Conservation (phyloP, 805 yeast species). For the Candida ponderosae region DNA sequence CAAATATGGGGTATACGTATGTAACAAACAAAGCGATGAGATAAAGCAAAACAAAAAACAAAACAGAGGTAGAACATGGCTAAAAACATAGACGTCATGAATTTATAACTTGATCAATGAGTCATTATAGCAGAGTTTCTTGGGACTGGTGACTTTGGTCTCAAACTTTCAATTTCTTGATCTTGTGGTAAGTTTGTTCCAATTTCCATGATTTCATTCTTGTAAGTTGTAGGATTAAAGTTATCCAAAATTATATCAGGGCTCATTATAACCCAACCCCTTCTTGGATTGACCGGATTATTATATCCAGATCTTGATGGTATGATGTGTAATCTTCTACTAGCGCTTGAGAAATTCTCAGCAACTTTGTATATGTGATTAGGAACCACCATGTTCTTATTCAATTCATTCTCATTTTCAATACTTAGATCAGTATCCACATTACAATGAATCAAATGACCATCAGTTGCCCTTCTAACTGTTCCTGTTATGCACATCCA, state of each 20-base stretch:
- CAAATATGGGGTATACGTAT: no score
- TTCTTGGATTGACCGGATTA: constrained; percentile 56
- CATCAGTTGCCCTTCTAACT: constrained; percentile 76
- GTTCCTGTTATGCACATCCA: constrained; percentile 98
- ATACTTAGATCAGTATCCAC: constrained; percentile 83
- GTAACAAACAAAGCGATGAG: no score
- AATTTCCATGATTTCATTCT: constrained; percentile 30
- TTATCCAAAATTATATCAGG: constrained; percentile 78
- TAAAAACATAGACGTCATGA: no score
- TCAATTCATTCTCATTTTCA: constrained; percentile 34
- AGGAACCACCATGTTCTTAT: constrained; percentile 51
- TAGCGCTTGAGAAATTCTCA: constrained; percentile 82
- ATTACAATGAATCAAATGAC: constrained; percentile 83
- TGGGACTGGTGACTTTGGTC: constrained; percentile 73
- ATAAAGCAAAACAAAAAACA: not conserved
- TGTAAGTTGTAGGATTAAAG: constrained; percentile 43
- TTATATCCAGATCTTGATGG: constrained; percentile 65
- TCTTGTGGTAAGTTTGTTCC: constrained; percentile 59
- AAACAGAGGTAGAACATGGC: not conserved
- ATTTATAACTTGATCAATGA: not conserved
- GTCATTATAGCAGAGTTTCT: constrained; percentile 3
- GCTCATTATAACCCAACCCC: constrained; percentile 87
- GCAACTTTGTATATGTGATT: constrained; percentile 71
- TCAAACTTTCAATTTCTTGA: constrained; percentile 65
- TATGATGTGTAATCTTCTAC: constrained; percentile 75